A percentile compares a stretch with the other conserved stretches of the same genome.
Evolutionary conservation across 352 stramenopile species (phyloP).

Genomic region (Pythium scleroteichum): DNA sequence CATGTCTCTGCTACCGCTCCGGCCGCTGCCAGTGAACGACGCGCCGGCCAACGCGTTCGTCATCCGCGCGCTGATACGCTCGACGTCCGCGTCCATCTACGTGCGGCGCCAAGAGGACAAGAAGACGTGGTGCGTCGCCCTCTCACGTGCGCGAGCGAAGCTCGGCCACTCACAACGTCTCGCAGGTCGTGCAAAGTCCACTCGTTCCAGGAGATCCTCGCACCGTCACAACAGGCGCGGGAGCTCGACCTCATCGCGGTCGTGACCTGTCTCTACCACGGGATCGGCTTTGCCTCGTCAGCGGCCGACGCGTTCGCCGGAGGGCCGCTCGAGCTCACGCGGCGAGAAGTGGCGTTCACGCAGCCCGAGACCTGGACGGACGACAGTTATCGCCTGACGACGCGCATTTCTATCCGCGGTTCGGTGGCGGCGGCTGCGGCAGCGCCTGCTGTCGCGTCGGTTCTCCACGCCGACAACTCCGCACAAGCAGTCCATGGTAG

Average conservation of each 20-base stretch:
- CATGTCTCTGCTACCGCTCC: conserved; percentile 19
- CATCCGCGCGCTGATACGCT: conserved; percentile 10
- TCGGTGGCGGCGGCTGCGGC: background rate
- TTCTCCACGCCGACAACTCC: background rate
- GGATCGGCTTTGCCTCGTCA: conserved; percentile 1
- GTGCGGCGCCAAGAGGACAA: conserved; percentile 19
- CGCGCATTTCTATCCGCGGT: conserved; percentile 3
- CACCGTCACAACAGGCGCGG: conserved; percentile 12
- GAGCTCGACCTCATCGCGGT: conserved; percentile 7
- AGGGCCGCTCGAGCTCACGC: conserved; percentile 5
- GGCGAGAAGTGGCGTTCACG: conserved; percentile 8
- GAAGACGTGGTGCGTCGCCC: conserved; percentile 10
- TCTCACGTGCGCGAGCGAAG: too few species aligned
- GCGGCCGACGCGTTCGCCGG: background rate
- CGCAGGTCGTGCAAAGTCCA: conserved; percentile 7
- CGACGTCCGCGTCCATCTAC: conserved; percentile 3
- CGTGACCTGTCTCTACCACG: conserved; percentile 13
- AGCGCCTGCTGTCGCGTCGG: background rate
- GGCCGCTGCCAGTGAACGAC: conserved; percentile 21
- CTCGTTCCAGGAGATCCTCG: conserved; percentile 12
- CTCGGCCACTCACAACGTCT: too few species aligned
- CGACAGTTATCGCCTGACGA: conserved; percentile 11
- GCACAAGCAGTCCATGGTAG: background rate
- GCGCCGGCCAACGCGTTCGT: conserved; percentile 2
- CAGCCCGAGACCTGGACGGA: conserved; percentile 11